These are phyloP conservation scores for Hypoxylon intermedium DNA, from an alignment of 495 filamentous ascomycete genomes.

Conservation along the genomic window DNA sequence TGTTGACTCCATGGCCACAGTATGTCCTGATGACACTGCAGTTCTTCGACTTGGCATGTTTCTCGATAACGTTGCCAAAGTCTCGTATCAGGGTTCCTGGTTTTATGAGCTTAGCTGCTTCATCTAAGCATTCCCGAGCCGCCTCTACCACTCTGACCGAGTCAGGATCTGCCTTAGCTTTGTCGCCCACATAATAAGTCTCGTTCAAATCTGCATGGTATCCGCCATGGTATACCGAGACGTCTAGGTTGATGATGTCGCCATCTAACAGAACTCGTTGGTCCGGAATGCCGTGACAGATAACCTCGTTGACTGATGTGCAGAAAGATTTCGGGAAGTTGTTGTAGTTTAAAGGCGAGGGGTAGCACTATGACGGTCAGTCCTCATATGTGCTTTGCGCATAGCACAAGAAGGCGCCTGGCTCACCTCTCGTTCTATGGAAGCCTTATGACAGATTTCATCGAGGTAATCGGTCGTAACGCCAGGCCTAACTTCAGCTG, in stretches of 20 bases:
- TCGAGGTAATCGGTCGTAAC: constrained; percentile 97
- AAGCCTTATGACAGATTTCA: constrained; percentile 94
- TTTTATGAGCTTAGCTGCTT: constrained; percentile 84
- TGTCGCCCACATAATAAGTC: constrained; percentile 88
- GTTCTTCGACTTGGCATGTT: constrained; percentile 76
- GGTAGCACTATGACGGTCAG: constrained; percentile 77
- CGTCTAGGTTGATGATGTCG: constrained; percentile 89
- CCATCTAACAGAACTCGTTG: constrained; percentile 78
- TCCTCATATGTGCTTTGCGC: constrained; percentile 16
- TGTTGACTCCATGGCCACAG: constrained; percentile 88
- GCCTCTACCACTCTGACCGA: constrained; percentile 86
- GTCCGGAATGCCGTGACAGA: constrained; percentile 93
- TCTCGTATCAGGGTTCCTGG: constrained; percentile 86
- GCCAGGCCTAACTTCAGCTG: constrained; percentile 78
- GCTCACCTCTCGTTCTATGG: constrained; percentile 86
- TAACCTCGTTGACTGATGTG: constrained; percentile 94
- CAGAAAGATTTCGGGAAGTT: constrained; percentile 98
- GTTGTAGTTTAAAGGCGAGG: constrained; percentile 94
- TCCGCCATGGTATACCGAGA: constrained; percentile 84
- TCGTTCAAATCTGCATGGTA: constrained; percentile 92
- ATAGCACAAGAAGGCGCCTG: background rate
- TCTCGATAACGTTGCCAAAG: constrained; percentile 83
- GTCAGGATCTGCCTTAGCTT: constrained; percentile 74
- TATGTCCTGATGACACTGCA: constrained; percentile 91
- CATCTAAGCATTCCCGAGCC: constrained; percentile 78